Evolutionary conservation across 2,329 filamentous ascomycete species (phyloP).

Genomic region (Calonectria pseudoturangicola): DNA sequence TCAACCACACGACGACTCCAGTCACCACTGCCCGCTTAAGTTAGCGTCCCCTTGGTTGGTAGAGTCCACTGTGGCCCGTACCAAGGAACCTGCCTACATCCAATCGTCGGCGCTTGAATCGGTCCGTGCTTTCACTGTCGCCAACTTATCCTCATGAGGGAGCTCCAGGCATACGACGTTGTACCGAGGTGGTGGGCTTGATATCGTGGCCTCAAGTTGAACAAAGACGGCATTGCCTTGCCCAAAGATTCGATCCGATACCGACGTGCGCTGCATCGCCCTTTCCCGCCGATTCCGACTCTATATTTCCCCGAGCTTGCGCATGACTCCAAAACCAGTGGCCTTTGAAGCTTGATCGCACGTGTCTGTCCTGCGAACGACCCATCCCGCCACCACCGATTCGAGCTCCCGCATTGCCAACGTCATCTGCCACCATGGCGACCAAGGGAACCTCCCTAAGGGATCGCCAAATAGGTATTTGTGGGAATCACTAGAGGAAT

Average conservation of each 20-base stretch:
- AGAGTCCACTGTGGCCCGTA: slow-evolving; percentile 39
- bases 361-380: slow-evolving; percentile 40
- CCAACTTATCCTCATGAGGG: slow-evolving; percentile 40
- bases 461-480: slow-evolving; percentile 70
- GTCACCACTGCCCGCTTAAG: slow-evolving; percentile 22
- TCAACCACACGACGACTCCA: slow-evolving; percentile 39
- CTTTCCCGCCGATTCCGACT: not conserved
- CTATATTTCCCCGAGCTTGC: slow-evolving; percentile 13
- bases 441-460: slow-evolving; percentile 67
- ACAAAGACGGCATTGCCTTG: slow-evolving; percentile 44
- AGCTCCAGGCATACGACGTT: slow-evolving; percentile 46
- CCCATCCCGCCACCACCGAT: slow-evolving; percentile 50
- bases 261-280: slow-evolving; percentile 22
- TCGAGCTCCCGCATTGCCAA: slow-evolving; percentile 42
- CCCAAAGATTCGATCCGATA: slow-evolving; percentile 28
- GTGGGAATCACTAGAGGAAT: not conserved
- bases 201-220: slow-evolving; percentile 55
- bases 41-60: slow-evolving; percentile 36
- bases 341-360: slow-evolving; percentile 31
- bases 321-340: not conserved
- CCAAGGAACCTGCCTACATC: slow-evolving; percentile 38
- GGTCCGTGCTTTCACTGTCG: slow-evolving; percentile 54
- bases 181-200: slow-evolving; percentile 39
- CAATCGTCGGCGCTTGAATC: slow-evolving; percentile 54
- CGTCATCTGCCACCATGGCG: slow-evolving; percentile 64